Percentiles rank a stretch among this genome's conserved stretches.
phyloP scores from a whole-genome alignment of 1,284 basidiomycete genomes.

The Pseudozyma tsukubaensis region DNA sequence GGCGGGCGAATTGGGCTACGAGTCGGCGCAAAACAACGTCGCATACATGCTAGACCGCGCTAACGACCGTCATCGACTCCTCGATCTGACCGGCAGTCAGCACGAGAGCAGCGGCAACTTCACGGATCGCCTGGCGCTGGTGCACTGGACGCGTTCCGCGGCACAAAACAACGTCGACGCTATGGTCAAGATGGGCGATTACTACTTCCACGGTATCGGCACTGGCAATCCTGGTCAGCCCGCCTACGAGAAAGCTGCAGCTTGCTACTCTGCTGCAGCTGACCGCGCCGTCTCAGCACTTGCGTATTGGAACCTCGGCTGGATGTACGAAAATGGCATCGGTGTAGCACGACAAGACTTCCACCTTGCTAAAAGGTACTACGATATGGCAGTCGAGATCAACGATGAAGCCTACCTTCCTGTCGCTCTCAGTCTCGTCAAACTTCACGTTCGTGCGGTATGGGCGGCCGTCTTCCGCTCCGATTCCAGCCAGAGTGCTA shows the following conservation, averaged over 20 bases:
- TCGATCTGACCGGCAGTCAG: slow-evolving; percentile 9
- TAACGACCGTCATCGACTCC: slow-evolving; percentile 32
- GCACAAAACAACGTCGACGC: slow-evolving; percentile 94
- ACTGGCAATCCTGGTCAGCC: slow-evolving; percentile 73
- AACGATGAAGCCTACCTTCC: slow-evolving; percentile 90
- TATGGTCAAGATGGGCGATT: slow-evolving; percentile 88
- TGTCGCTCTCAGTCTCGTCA: slow-evolving; percentile 82
- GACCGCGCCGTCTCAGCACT: slow-evolving; percentile 90
- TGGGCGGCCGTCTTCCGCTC: slow-evolving; percentile 72
- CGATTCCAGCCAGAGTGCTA: slow-evolving; percentile 53
- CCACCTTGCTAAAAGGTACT: slow-evolving; percentile 95
- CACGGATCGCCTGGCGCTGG: slow-evolving; percentile 81
- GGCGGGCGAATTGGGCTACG: slow-evolving; percentile 85
- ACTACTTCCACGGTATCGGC: slow-evolving; percentile 79
- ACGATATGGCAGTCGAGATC: slow-evolving; percentile 87
- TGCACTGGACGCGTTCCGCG: slow-evolving; percentile 93
- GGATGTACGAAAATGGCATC: slow-evolving; percentile 97
- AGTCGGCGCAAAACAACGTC: slow-evolving; percentile 94
- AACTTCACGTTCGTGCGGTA: slow-evolving; percentile 83
- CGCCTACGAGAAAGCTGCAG: slow-evolving; percentile 83
- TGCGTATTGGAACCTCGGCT: slow-evolving; percentile 98
- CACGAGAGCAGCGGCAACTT: slow-evolving; percentile 30
- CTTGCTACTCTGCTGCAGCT: slow-evolving; percentile 89
- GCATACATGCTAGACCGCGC: slow-evolving; percentile 88
- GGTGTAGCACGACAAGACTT: slow-evolving; percentile 86